Conservation (phyloP, 2,329 filamentous ascomycete genomes). For the Trichoderma atrobrunneum region DNA sequence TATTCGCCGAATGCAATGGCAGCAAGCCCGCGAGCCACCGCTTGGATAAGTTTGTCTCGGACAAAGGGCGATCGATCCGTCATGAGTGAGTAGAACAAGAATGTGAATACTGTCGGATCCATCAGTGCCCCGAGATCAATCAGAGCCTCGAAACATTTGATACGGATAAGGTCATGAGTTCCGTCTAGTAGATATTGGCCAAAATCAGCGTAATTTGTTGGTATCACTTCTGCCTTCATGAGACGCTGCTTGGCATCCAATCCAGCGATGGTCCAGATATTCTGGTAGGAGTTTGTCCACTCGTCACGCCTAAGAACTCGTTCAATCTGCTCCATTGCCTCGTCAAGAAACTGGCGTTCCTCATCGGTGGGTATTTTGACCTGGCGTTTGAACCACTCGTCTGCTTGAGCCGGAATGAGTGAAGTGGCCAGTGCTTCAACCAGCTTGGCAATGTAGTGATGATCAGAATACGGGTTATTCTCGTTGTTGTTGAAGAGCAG, state of each 20-base stretch:
- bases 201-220: slow-evolving; percentile 53
- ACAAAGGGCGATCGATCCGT: slow-evolving; percentile 64
- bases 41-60: slow-evolving; percentile 57
- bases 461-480: slow-evolving; percentile 83
- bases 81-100: slow-evolving; percentile 57
- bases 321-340: slow-evolving; percentile 62
- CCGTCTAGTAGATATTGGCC: slow-evolving; percentile 64
- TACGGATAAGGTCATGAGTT: slow-evolving; percentile 60
- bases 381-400: slow-evolving; percentile 44
- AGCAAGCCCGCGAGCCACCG: slow-evolving; percentile 58
- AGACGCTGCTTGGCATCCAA: slow-evolving; percentile 59
- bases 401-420: slow-evolving; percentile 50
- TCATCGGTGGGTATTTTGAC: slow-evolving; percentile 46
- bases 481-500: slow-evolving; percentile 93
- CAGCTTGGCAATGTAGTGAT: slow-evolving; percentile 80
- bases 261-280: slow-evolving; percentile 62
- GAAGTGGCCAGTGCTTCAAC: slow-evolving; percentile 62
- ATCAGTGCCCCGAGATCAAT: slow-evolving; percentile 61
- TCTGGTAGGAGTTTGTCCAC: slow-evolving; percentile 66
- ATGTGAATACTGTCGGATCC: slow-evolving; percentile 52
- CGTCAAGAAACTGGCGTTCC: slow-evolving; percentile 49
- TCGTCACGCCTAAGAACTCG: slow-evolving; percentile 66
- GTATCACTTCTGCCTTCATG: slow-evolving; percentile 63
- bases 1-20: slow-evolving; percentile 63
- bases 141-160: slow-evolving; percentile 64